Evolutionary conservation across 371 early-diverging fungal genomes (phyloP).

Genomic region (Mucor irregularis): DNA sequence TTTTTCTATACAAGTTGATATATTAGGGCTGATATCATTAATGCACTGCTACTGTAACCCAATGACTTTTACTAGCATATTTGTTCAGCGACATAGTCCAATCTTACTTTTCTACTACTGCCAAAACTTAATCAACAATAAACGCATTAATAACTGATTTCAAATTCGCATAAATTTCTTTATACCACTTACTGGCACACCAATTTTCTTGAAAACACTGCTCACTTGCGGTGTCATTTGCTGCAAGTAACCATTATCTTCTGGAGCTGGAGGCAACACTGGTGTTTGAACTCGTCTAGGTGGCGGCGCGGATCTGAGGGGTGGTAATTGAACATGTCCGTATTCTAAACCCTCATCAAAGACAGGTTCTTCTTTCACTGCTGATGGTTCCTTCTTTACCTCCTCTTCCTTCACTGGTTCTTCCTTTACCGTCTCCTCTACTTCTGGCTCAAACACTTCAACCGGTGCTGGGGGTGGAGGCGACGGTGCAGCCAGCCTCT

Average conservation of each 20-base stretch:
- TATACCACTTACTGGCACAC: conserved; percentile 17
- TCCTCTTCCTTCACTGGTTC: neutral
- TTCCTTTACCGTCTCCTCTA: neutral
- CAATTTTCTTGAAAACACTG: conserved; percentile 17
- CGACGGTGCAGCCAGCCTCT: too few relatives aligned
- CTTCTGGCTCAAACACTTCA: neutral
- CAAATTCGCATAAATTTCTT: neutral
- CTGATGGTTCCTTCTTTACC: neutral
- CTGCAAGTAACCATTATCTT: conserved; percentile 12
- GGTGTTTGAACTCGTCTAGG: neutral
- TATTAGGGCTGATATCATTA: too few relatives aligned
- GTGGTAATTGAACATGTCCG: conserved; percentile 15
- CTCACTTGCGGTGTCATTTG: conserved; percentile 15
- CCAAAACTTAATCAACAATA: conserved; percentile 17
- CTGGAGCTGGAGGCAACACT: neutral
- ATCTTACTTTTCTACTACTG: neutral
- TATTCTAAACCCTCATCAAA: conserved; percentile 15
- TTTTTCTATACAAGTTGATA: too few relatives aligned
- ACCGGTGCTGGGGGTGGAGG: too few relatives aligned
- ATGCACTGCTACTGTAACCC: too few relatives aligned
- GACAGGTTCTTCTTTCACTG: neutral
- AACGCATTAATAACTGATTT: neutral
- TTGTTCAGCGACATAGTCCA: too few relatives aligned
- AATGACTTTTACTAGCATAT: too few relatives aligned
- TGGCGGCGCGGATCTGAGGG: neutral